Base-by-base conservation (phyloP, 495 filamentous ascomycete species). In the Lasiosphaeria hispida region DNA sequence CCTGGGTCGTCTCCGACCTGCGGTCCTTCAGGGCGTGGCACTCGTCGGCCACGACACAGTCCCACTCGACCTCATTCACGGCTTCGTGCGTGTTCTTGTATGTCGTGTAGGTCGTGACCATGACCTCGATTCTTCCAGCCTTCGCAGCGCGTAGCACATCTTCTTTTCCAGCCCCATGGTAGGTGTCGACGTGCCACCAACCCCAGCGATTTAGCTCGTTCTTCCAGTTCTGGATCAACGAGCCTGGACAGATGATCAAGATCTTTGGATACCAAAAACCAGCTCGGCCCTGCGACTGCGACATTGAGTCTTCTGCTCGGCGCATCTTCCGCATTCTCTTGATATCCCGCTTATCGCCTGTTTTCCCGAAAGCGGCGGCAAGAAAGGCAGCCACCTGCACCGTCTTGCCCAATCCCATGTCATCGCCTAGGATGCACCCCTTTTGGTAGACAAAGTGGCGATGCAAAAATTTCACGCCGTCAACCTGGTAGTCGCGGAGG, bases 371-470 rank as follows among this genome's bases (percentile, higher is more conserved):
- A 6, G 91, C 91, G 7, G 86, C 92, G 0, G 91, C 92, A 36
- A 98, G 79, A 63, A 97, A 98, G 0, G 93, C 90, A 58, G 94
- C 95, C 30, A 98, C 91, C 72, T 98, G 94, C 11, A 98, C 90
- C 0, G 94, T 98, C 71, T 98, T 98, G 0, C 94, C 94, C 34
- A 98, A 73, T 35, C 94, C 94, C 94, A 98, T 98, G 66, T 98
- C 94, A 70, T 98, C 94, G 1, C 95, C 83, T 2, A 98, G 78
- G 18, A 98, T 88, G 4, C 90, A 92, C 4, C 95, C 94, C 56
- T 86, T 89, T 59, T 97, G 95, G 64, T 90, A 94, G 14, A 97
- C 88, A 64, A 98, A 98, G 34, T 87, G 75, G 58, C 91, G 82
- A 69, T 98, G 95, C 7, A 98, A 75, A 67, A 97, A 97, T 14